phyloP scores from a whole-genome alignment of 768 basidiomycete species.

The Mycena epipterygia region DNA sequence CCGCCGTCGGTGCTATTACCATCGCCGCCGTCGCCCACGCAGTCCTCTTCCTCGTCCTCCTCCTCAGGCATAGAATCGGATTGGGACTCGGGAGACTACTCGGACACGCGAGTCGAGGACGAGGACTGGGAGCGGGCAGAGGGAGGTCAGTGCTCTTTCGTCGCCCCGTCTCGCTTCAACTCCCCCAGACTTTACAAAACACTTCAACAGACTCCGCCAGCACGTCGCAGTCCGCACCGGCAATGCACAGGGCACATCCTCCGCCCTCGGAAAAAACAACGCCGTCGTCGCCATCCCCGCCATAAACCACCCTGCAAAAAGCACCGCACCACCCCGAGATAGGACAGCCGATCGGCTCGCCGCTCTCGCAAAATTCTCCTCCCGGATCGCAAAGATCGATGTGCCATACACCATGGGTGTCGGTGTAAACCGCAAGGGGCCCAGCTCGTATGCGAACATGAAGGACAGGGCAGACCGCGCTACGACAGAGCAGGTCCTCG shows the following conservation, averaged over 20 bases:
- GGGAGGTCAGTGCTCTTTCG: slow-evolving; percentile 65
- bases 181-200: slow-evolving; percentile 93
- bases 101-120: slow-evolving; percentile 79
- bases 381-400: slow-evolving; percentile 81
- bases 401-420: slow-evolving; percentile 76
- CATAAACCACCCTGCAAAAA: slow-evolving; percentile 71
- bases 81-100: slow-evolving; percentile 61
- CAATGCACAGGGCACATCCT: slow-evolving; percentile 70
- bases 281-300: slow-evolving; percentile 77
- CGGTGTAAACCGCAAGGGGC: slow-evolving; percentile 93
- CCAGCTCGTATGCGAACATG: slow-evolving; percentile 85
- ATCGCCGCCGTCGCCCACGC: too few species aligned
- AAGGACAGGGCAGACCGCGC: slow-evolving; percentile 99
- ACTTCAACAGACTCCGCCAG: slow-evolving; percentile 94
- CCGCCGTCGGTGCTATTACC: too few species aligned
- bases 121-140: slow-evolving; percentile 93
- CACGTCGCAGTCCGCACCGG: slow-evolving; percentile 89
- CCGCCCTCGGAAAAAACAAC: slow-evolving; percentile 61
- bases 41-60: not conserved
- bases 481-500: slow-evolving; percentile 96
- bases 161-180: slow-evolving; percentile 13
- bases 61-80: slow-evolving; percentile 5
- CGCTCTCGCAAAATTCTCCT: slow-evolving; percentile 81
- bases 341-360: slow-evolving; percentile 80
- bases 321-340: slow-evolving; percentile 58